Base-by-base conservation (phyloP, 2,329 filamentous ascomycete species). In the Microsporum audouinii region DNA sequence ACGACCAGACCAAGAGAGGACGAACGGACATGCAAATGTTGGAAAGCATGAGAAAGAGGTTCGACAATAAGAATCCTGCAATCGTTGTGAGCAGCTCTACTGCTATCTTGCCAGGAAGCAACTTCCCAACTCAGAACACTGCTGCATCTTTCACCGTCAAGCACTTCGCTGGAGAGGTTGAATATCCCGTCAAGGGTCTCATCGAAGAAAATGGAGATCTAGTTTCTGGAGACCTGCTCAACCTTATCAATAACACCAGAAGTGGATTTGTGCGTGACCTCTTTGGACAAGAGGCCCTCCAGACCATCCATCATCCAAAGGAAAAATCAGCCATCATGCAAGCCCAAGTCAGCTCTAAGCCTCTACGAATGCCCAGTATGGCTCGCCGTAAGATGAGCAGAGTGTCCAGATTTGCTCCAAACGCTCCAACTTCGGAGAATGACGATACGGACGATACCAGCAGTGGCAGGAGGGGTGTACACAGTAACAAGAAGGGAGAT, bases 181-280 rank as follows among this genome's bases (percentile, higher is more conserved):
- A 99, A 63, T 99, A 99, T 71, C 86, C 89, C 1, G 83, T 95
- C 63, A 87, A 87, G 67, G 89, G 89, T 3, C 78, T 99, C 27
- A 82, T 97, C 2, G 94, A 99, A 73, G 91, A 96, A 75, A 99
- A 99, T 66, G 90, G 91, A 59, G 94, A 99, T 72, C 85, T 96
- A 64, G 94, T 99, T 65, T 96, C 91, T 2, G 92, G 91, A 31
- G 94, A 99, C 73, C 78, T 99, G 68, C 90, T 99, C 81, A 96
- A 95, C 75, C 82, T 99, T 68, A 88, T 99, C 75, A 89, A 88
- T 68, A 85, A 85, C 3, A 92, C 90, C 62, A 91, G 89, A 75
- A 96, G 88, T 71, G 84, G 89, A 45, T 99, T 99, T 67, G 85
- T 99, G 14, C 80, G 87, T 36, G 88, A 91, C 57, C 83, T 99